Conservation (phyloP, 441 rosid genomes). For the Erodium moschatum region DNA sequence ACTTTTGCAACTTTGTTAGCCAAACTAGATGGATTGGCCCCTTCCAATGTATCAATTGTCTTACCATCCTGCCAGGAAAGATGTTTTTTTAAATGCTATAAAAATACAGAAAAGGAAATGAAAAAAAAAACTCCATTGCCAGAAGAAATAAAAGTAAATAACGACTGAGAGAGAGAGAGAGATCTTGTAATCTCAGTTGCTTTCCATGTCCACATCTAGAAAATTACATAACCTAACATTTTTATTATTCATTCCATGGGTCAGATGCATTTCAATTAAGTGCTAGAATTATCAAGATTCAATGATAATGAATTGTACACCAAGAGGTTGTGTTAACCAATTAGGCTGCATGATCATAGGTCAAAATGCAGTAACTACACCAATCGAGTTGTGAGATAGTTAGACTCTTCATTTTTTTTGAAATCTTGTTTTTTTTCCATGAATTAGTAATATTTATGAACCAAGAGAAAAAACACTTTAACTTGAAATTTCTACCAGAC, state of each 20-base stretch:
- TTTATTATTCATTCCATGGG: background rate
- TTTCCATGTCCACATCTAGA: background rate
- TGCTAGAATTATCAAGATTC: background rate
- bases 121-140: background rate
- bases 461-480: background rate
- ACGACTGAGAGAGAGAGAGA: background rate
- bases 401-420: background rate
- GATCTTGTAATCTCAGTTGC: background rate
- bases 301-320: background rate
- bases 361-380: background rate
- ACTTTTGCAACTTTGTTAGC: conserved; percentile 81
- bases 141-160: background rate
- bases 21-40: conserved; percentile 87
- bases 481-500: background rate
- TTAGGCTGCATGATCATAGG: background rate
- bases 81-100: background rate
- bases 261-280: background rate
- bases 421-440: background rate
- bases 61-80: conserved; percentile 55
- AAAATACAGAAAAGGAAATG: background rate
- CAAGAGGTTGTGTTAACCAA: background rate
- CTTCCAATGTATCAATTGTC: conserved; percentile 66
- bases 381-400: too few species aligned
- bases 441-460: background rate
- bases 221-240: background rate